A percentile compares a stretch with the other conserved stretches of the same genome.
These are phyloP conservation scores for Globisporangium canariense DNA, from an alignment of 352 stramenopile species.

Conservation along the genomic window DNA sequence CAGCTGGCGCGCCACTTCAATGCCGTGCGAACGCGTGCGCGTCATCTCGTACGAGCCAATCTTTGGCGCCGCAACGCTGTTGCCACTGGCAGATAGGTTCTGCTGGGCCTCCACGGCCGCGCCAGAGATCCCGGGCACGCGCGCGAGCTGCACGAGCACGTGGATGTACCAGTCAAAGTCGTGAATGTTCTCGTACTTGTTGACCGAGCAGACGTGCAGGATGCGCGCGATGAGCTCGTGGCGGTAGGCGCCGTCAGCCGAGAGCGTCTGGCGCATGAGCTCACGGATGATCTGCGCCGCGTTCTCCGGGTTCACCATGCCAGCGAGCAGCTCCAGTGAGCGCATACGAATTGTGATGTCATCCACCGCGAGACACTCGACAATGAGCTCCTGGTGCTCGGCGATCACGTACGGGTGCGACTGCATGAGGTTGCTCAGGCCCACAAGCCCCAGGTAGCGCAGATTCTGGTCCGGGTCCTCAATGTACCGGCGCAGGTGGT, in stretches of 20 bases:
- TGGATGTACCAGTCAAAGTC: conserved; percentile 99
- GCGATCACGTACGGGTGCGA: conserved; percentile 94
- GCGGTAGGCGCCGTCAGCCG: conserved; percentile 92
- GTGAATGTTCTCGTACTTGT: conserved; percentile 97
- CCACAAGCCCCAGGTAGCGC: conserved; percentile 98
- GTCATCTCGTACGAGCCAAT: conserved; percentile 25
- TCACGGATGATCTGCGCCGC: conserved; percentile 95
- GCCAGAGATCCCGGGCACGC: conserved; percentile 79
- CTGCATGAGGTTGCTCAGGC: conserved; percentile 95
- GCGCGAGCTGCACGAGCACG: conserved; percentile 94
- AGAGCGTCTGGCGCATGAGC: conserved; percentile 94
- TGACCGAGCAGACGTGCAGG: conserved; percentile 94
- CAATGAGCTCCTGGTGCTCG: conserved; percentile 94
- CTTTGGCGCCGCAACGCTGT: conserved; percentile 30
- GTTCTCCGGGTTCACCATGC: conserved; percentile 96
- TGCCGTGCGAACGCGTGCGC: conserved; percentile 49
- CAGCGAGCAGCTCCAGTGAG: conserved; percentile 93
- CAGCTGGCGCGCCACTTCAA: conserved; percentile 93
- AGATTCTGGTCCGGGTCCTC: conserved; percentile 99
- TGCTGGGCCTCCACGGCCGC: conserved; percentile 31
- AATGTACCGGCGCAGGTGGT: conserved; percentile 95
- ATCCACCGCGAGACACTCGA: conserved; percentile 96
- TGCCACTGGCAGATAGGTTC: conserved; percentile 19
- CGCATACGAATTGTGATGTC: conserved; percentile 98
- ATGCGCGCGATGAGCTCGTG: conserved; percentile 96